phyloP scores from a whole-genome alignment of 768 basidiomycete species.

The Rhizopogon salebrosus region DNA sequence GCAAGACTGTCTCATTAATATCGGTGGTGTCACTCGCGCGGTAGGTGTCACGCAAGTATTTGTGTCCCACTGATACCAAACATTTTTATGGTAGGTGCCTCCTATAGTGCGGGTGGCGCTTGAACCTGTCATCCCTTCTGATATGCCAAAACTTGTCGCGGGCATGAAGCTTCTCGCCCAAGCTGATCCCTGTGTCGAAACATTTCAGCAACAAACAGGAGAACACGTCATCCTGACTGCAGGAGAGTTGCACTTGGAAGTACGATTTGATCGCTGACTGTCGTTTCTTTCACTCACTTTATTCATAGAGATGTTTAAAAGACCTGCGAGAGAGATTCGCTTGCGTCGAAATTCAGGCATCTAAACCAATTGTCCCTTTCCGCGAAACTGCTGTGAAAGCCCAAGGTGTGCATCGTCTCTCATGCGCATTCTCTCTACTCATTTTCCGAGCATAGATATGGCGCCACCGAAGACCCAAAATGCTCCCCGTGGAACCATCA shows the following conservation, averaged over 20 bases:
- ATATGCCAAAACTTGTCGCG: slow-evolving; percentile 83
- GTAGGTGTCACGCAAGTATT: not conserved
- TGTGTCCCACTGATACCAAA: not conserved
- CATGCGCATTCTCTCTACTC: not conserved
- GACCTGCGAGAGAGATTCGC: slow-evolving; percentile 97
- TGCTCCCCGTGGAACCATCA: slow-evolving; percentile 72
- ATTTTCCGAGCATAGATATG: slow-evolving; percentile 59
- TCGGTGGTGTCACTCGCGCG: slow-evolving; percentile 60
- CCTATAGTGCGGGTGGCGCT: slow-evolving; percentile 96
- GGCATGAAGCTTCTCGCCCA: slow-evolving; percentile 89
- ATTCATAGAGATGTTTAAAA: slow-evolving; percentile 80
- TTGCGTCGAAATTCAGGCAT: slow-evolving; percentile 86
- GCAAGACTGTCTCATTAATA: slow-evolving; percentile 64
- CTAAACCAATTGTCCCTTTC: slow-evolving; percentile 96
- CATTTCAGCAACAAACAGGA: slow-evolving; percentile 94
- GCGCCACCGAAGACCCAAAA: slow-evolving; percentile 70
- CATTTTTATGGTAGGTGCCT: slow-evolving; percentile 44
- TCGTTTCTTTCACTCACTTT: not conserved
- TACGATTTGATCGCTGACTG: slow-evolving; percentile 25
- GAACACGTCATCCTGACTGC: slow-evolving; percentile 97
- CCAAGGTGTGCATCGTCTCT: slow-evolving; percentile 41
- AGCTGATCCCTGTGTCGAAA: slow-evolving; percentile 95
- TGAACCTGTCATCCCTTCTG: slow-evolving; percentile 76
- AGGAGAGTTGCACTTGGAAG: slow-evolving; percentile 94
- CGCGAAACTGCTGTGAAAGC: slow-evolving; percentile 89